These are phyloP conservation scores for Fusarium buharicum DNA, from an alignment of 2,329 filamentous ascomycete species.

Conservation along the genomic window DNA sequence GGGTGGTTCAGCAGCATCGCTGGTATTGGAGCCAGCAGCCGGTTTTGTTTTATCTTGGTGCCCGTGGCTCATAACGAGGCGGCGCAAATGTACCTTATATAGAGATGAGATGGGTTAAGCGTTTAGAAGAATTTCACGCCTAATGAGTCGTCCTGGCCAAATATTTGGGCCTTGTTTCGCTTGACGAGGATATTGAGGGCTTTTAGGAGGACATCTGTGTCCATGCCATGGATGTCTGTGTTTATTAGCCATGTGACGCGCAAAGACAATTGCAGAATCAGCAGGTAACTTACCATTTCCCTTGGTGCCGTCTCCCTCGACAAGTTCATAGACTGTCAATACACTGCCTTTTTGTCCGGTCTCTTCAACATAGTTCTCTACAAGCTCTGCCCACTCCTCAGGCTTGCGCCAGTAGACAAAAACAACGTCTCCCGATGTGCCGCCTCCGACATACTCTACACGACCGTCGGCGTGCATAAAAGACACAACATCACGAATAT, in stretches of 20 bases:
- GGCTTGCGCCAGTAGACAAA: slow-evolving; percentile 88
- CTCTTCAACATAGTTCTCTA: slow-evolving; percentile 85
- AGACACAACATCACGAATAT: slow-evolving; percentile 68
- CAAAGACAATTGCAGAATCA: background rate
- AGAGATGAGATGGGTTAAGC: slow-evolving; percentile 30
- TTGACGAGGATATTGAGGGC: slow-evolving; percentile 85
- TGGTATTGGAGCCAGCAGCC: slow-evolving; percentile 21
- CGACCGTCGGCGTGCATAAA: slow-evolving; percentile 68
- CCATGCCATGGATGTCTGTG: slow-evolving; percentile 87
- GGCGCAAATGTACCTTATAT: slow-evolving; percentile 27
- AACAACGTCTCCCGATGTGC: slow-evolving; percentile 58
- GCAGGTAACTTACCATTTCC: slow-evolving; percentile 65
- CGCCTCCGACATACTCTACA: slow-evolving; percentile 70
- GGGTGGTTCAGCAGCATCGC: slow-evolving; percentile 15
- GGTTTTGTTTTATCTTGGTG: slow-evolving; percentile 6
- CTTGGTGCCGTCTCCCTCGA: slow-evolving; percentile 82
- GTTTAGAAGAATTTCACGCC: slow-evolving; percentile 96
- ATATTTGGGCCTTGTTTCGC: slow-evolving; percentile 90
- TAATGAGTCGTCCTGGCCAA: slow-evolving; percentile 86
- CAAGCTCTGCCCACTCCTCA: slow-evolving; percentile 86
- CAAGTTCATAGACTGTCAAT: slow-evolving; percentile 90
- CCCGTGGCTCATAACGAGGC: slow-evolving; percentile 8
- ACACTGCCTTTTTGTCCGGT: slow-evolving; percentile 91
- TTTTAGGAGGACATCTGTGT: slow-evolving; percentile 81
- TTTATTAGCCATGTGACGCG: slow-evolving; percentile 14